A percentile compares a stretch with the other conserved stretches of the same genome.
phyloP scores from a whole-genome alignment of 805 yeast genomes.

The Dipodascus albidus region DNA sequence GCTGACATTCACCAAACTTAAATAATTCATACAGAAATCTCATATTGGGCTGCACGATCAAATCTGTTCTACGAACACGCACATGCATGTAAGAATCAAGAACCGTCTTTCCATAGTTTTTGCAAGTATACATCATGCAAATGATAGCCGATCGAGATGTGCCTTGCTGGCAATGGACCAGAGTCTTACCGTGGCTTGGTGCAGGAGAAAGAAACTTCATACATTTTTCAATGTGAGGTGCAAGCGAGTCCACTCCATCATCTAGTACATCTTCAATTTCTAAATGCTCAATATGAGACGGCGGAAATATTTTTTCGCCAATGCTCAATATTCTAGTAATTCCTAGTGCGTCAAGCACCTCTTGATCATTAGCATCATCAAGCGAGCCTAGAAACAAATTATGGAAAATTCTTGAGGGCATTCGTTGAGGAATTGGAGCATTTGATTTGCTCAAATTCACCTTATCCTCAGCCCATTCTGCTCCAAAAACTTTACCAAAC shows the following conservation, averaged over 20 bases:
- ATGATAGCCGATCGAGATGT: slow-evolving; percentile 1
- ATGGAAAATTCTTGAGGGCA: not conserved
- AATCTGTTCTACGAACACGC: not conserved
- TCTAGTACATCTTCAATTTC: not conserved
- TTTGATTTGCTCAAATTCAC: not conserved
- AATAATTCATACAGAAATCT: not conserved
- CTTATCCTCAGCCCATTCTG: slow-evolving; percentile 1
- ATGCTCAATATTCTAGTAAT: not conserved
- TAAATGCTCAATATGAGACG: not conserved
- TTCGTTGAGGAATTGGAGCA: not conserved
- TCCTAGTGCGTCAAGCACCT: not conserved
- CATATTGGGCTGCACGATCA: not conserved
- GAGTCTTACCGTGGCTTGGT: not conserved
- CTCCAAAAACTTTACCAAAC: not conserved
- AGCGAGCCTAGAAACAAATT: not conserved
- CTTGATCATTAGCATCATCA: not conserved
- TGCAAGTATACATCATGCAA: not conserved
- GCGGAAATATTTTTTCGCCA: not conserved
- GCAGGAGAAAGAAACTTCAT: not conserved
- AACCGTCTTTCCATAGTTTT: not conserved
- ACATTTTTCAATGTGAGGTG: not conserved
- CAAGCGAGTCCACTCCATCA: not conserved
- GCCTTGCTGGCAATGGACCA: not conserved
- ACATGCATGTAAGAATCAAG: not conserved
- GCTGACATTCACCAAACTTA: not conserved